These are phyloP conservation scores for Hemileccinum rubropunctum DNA, from an alignment of 768 basidiomycete species.

Conservation along the genomic window DNA sequence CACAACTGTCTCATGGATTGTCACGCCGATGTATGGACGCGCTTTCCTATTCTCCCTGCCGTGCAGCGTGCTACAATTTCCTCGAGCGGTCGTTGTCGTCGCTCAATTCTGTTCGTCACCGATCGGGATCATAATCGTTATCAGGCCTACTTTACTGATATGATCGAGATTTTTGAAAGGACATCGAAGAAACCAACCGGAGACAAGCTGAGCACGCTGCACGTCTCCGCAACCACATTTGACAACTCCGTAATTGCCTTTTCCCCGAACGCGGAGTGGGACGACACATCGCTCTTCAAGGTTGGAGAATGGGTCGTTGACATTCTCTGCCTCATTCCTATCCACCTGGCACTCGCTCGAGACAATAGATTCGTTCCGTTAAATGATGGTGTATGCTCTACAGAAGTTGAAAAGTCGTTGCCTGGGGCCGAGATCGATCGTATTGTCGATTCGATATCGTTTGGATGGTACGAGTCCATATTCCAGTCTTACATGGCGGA, in stretches of 20 bases:
- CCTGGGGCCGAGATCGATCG: slow-evolving; percentile 57
- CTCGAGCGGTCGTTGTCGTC: slow-evolving; percentile 28
- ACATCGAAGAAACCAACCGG: slow-evolving; percentile 52
- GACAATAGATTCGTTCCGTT: slow-evolving; percentile 62
- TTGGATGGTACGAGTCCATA: slow-evolving; percentile 66
- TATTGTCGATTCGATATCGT: slow-evolving; percentile 53
- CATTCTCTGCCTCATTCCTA: slow-evolving; percentile 59
- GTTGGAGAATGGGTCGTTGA: slow-evolving; percentile 63
- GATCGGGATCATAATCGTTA: slow-evolving; percentile 36
- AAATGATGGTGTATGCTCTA: slow-evolving; percentile 53
- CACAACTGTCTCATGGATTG: slow-evolving; percentile 56
- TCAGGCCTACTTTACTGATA: slow-evolving; percentile 40
- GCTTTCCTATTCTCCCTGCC: slow-evolving; percentile 56
- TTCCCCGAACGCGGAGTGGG: slow-evolving; percentile 17
- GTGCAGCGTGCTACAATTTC: slow-evolving; percentile 44
- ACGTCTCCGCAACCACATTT: slow-evolving; percentile 31
- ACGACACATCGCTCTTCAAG: slow-evolving; percentile 35
- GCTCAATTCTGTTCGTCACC: slow-evolving; percentile 44
- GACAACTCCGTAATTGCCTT: slow-evolving; percentile 18
- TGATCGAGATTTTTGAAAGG: slow-evolving; percentile 47
- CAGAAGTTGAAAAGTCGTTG: slow-evolving; percentile 48
- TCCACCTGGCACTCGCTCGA: slow-evolving; percentile 57
- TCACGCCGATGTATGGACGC: slow-evolving; percentile 55
- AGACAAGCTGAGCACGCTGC: slow-evolving; percentile 37
- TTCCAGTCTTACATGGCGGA: slow-evolving; percentile 60